Evolutionary conservation across 1,139 yeast species (phyloP), one percentile per base, ranked within the genome.

Genomic region (Sugiyamaella novakii): DNA sequence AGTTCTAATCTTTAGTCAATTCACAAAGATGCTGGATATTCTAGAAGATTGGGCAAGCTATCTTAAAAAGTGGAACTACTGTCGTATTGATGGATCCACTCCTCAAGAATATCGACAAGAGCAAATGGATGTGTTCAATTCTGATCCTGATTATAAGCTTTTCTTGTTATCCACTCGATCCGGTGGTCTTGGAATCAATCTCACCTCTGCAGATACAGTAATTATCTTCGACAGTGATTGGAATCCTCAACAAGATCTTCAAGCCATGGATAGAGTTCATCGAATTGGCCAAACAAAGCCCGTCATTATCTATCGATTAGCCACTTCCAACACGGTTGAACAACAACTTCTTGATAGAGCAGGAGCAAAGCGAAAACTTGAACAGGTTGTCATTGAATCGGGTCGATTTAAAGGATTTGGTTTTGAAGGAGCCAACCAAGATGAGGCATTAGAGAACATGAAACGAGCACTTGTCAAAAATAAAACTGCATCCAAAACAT

Each of bases 191-290:
- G 98, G 98, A 1, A 80, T 92, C 41, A 92, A 92, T 61, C 73
- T 92, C 50, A 79, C 84, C 0, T 80, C 86, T 0, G 96, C 98
- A 0, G 97, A 92, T 59, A 84, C 95, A 0, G 98, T 92, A 1
- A 79, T 92, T 3, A 62, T 92, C 12, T 89, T 87, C 64, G 98
- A 92, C 62, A 85, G 87, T 53, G 98, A 92, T 64, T 91, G 98
- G 96, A 92, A 92, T 61, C 98, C 98, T 0, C 98, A 92, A 63
- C 91, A 88, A 58, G 98, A 92, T 66, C 70, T 89, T 45, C 98
- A 92, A 65, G 98, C 98, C 0, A 92, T 92, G 79, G 98, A 91
- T 62, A 75, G 98, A 52, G 95, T 87, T 11, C 98, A 92, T 65
- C 74, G 98, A 62, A 87, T 92, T 50, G 98, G 98, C 0, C 98